Evolutionary conservation across 139 green algal species (phyloP).

Genomic region (Auxenochlorella protothecoides): DNA sequence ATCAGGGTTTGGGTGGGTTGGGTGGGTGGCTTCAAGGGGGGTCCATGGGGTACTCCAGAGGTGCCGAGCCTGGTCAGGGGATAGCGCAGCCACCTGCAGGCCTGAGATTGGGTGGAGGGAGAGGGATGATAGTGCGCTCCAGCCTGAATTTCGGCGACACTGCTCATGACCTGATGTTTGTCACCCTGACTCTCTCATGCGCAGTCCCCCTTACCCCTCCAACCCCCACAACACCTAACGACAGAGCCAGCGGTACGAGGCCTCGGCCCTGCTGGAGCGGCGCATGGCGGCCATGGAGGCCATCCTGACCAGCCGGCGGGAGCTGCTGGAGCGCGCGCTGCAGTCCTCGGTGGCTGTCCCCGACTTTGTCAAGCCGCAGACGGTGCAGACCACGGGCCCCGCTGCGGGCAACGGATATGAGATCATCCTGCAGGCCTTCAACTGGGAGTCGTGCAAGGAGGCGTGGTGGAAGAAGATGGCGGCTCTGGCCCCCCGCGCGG

Average conservation of each 20-base stretch:
- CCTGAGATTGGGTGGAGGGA: too few species aligned
- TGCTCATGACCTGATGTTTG: too few species aligned
- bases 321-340: conserved; percentile 29
- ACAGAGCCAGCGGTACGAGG: conserved; percentile 45
- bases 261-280: conserved; percentile 71
- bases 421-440: conserved; percentile 93
- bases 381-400: conserved; percentile 21
- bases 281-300: conserved; percentile 85
- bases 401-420: conserved; percentile 73
- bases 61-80: too few species aligned
- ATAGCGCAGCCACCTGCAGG: too few species aligned
- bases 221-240: not conserved
- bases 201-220: too few species aligned
- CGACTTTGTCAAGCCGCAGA: conserved; percentile 18
- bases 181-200: too few species aligned
- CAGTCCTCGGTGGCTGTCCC: conserved; percentile 10
- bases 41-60: too few species aligned
- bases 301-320: conserved; percentile 57
- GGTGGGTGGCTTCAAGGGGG: too few species aligned
- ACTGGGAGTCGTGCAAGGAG: conserved; percentile 83
- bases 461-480: conserved; percentile 44
- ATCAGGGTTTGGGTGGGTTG: too few species aligned
- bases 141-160: too few species aligned
- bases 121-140: too few species aligned
- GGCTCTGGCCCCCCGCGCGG: not conserved